Base-by-base conservation (phyloP, 2,329 filamentous ascomycete genomes). In the Fonsecaea erecta region DNA sequence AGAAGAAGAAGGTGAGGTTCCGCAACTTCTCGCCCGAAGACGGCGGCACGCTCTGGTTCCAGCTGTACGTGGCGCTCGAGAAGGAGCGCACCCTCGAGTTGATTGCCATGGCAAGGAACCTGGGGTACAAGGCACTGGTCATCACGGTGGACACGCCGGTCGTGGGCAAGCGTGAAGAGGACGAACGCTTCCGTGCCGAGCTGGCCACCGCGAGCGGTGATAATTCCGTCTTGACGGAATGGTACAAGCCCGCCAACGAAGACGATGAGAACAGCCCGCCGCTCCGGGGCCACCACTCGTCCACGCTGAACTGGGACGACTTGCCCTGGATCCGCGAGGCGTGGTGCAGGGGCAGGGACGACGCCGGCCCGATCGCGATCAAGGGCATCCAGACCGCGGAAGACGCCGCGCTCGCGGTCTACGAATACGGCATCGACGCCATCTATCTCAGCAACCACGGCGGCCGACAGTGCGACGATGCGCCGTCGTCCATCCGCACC, bases 371-470 rank as follows among this genome's bases (percentile, higher is more conserved):
- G 0, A 78, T 87, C n/a, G 80, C 84, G 37, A 66, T 86, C 40
- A 87, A 87, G 73, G 85, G 85, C 0, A 79, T 87, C 3, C 84
- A 86, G 77, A 82, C 78, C 11, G 83, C 83, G 0, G 83, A 83
- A 40, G 85, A 88, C 71, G 85, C 85, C 0, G 78, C 77, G 12
- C 70, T 80, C 34, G 85, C 85, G 0, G 57, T 60, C 8, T 78
- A 81, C 64, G 74, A 81, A 48, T 75, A 79, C 59, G 83, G 83
- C 0, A 75, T 83, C 35, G 80, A 86, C 66, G 85, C 84, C 1
- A 83, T 88, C 52, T 73, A 86, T 64, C 67, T 88, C 32, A 85
- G 81, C 68, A 88, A 87, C 66, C 85, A 87, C 63, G 85, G 85
- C 16, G 85, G 85, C 2, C 76, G 85, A 28, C 83, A 84, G 2